A percentile compares a stretch with the other conserved stretches of the same genome.
These are phyloP conservation scores for Botrytis fragariae DNA, from an alignment of 2,329 filamentous ascomycete species.

Conservation along the genomic window DNA sequence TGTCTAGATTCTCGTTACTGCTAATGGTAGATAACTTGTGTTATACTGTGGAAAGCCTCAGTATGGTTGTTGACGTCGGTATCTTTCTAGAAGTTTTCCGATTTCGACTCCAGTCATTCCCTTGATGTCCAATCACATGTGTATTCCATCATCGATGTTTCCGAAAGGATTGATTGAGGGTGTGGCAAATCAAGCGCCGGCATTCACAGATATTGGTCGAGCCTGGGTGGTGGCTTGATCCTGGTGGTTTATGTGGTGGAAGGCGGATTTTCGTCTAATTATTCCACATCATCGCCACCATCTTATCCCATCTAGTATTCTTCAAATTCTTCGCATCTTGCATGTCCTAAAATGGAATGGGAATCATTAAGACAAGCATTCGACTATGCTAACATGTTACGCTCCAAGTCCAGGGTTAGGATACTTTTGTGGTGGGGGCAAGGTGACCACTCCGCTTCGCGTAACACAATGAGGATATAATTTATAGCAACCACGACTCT, in stretches of 20 bases:
- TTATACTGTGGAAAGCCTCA: not conserved
- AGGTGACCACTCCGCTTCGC: not conserved
- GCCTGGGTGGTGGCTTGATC: not conserved
- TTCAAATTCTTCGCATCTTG: not conserved
- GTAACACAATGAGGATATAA: not conserved
- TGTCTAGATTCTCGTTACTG: not conserved
- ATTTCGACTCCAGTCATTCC: not conserved
- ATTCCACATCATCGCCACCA: not conserved
- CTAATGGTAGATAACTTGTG: no score
- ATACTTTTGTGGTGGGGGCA: not conserved
- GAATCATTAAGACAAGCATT: not conserved
- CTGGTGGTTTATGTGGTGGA: not conserved
- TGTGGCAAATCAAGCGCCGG: no score
- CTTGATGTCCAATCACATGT: not conserved
- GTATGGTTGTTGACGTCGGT: not conserved
- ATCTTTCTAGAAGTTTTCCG: not conserved
- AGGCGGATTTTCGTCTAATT: not conserved
- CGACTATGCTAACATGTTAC: not conserved
- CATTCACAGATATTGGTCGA: no score
- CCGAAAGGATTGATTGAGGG: not conserved
- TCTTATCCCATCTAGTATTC: not conserved
- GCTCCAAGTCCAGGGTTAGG: not conserved
- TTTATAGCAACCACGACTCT: not conserved
- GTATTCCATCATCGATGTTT: not conserved
- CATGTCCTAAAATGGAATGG: not conserved